Evolutionary conservation across 768 basidiomycete genomes (phyloP), one percentile per base, ranked within the genome.

Genomic region (Lactifluus subvellereus): DNA sequence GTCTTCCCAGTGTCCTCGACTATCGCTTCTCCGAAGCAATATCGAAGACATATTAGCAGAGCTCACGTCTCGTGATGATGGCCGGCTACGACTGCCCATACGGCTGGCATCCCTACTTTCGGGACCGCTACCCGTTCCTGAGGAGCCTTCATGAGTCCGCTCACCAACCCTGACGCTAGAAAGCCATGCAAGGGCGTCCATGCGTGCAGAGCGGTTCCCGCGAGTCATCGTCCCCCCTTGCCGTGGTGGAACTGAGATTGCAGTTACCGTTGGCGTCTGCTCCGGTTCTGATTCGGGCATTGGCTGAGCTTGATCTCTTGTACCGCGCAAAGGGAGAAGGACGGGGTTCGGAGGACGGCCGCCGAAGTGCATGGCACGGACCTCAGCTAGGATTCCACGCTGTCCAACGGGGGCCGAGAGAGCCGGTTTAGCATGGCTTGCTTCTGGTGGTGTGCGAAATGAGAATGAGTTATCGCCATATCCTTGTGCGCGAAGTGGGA

Each of bases 141-240:
- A 81, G 64, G 84, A 87, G 54, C 81, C 82, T 8, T 84, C 82
- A 56, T 82, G 61, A 22, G 61, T 72, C 66, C 72, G 71, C 35
- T 77, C 77, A 8, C 82, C 80, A n/a, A 88, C 84, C 65, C 84
- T 87, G 54, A 92, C 85, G 65, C 80, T 88, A 14, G 85, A 80
- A 56, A 91, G 70, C 91, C 91, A 93, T 2, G 82, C 78, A 45
- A 88, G 75, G 6, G 84, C 77, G 50, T 91, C 86, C 77, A 92
- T 82, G 49, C 78, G 75, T 13, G 79, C 75, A 45, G 77, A 75
- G 9, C 78, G 76, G 48, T 78, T 70, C 4, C 81, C 80, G 16
- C 80, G 75, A 11, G 77, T 78, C 82, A 82, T 82, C 3, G 76
- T 79, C 57, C 72, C 69, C 20, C 72, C 61, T 9, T 52, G 57